These are phyloP conservation scores for Diaporthe ampelina DNA, from an alignment of 2,329 filamentous ascomycete species.

Conservation along the genomic window DNA sequence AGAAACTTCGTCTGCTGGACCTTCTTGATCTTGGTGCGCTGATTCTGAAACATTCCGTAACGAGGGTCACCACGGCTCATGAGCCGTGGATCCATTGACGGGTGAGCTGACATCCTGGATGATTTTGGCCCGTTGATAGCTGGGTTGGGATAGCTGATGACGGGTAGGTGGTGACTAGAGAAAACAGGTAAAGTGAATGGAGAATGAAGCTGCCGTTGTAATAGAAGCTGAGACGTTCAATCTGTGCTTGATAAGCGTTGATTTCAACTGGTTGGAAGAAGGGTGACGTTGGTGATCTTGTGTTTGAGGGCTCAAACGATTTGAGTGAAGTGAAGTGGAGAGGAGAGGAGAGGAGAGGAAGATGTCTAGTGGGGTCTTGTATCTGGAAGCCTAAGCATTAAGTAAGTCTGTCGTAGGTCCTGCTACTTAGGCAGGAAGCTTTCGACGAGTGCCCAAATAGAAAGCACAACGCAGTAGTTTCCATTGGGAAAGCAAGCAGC, in stretches of 20 bases:
- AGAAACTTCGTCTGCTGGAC: conserved; percentile 28
- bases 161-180: background rate
- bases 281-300: background rate
- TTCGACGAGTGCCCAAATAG: background rate
- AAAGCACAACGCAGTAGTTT: background rate
- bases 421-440: background rate
- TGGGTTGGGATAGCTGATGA: background rate
- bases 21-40: background rate
- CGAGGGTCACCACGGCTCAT: background rate
- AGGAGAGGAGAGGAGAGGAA: background rate
- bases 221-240: background rate
- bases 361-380: background rate
- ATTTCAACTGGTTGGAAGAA: background rate
- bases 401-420: background rate
- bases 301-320: background rate
- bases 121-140: too few relatives aligned
- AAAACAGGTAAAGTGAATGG: background rate
- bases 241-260: background rate
- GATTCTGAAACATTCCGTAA: background rate
- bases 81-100: background rate
- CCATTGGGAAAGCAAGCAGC: background rate
- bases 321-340: background rate
- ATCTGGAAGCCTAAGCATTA: background rate
- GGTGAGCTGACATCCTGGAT: background rate
- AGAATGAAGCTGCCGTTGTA: background rate